Base-by-base conservation (phyloP, 202 grass and related monocot species). In the Elaeis oleifera region DNA sequence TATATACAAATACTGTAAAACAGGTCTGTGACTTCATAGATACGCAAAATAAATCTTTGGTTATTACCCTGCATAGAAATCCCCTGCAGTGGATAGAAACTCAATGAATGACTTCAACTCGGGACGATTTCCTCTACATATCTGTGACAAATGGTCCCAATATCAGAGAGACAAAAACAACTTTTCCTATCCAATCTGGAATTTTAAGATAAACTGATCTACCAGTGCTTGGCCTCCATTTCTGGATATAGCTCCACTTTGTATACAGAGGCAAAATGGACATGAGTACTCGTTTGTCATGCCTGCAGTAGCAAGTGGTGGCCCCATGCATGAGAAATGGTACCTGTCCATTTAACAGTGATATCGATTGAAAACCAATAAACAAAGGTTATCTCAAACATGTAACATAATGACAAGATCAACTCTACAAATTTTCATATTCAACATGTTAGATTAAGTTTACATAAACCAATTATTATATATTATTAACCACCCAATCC, bases 31-130 rank as follows among this genome's bases (percentile, higher is more conserved):
- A 44, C 36, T 44, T 44, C 36, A 44, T 14, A 14, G 13, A 44
- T 44, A 44, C 13, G 36, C 36, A 44, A 44, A 72, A 53, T 51
- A 36, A 57, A 65, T 31, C 24, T 17, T 58, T 19, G 54, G 56
- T 13, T 54, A 53, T 71, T 96, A 96, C 91, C 87, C 77, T 13
- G 55, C 60, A 62, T 71, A 90, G 48, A 90, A 82, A 75, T 76
- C 86, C 62, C 72, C 68, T 5, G 76, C 68, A 59, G 51, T 63
- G 72, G 60, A 70, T 8, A 72, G 21, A 20, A 90, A 74, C 80
- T 85, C 76, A 60, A 59, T 36, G 69, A 96, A 81, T 60, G 67
- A 72, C 32, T 67, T 69, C 67, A 90, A 61, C 77, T 85, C 73
- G 56, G 84, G 87, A 49, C 70, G 55, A 11, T 70, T 79, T 58